Conservation (phyloP, 2,329 filamentous ascomycete species). For the Graphilbum fragrans region DNA sequence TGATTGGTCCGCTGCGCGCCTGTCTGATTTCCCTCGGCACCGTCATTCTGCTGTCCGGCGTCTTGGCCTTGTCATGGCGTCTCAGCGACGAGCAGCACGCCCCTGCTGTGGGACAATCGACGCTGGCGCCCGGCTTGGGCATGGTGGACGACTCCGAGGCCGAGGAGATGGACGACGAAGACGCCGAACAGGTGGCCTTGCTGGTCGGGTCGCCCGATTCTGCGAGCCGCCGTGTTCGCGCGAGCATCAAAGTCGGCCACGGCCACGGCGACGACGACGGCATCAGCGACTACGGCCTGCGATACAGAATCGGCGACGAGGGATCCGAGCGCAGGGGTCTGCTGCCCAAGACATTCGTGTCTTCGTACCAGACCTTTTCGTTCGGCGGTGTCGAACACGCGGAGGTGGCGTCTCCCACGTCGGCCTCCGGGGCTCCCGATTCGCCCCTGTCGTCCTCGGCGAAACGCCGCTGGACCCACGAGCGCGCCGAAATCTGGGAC, state of each 20-base stretch:
- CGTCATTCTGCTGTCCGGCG: slow-evolving; percentile 71
- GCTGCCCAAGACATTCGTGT: slow-evolving; percentile 11
- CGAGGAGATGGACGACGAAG: slow-evolving; percentile 47
- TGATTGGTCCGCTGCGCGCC: slow-evolving; percentile 64
- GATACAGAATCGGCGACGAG: slow-evolving; percentile 16
- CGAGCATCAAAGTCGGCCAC: slow-evolving; percentile 22
- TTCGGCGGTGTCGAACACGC: slow-evolving; percentile 6
- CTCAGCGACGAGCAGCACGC: slow-evolving; percentile 65
- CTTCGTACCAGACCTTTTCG: slow-evolving; percentile 36
- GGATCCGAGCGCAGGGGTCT: slow-evolving; percentile 13
- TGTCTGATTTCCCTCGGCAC: slow-evolving; percentile 79
- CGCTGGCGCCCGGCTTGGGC: slow-evolving; percentile 70
- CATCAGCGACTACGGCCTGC: slow-evolving; percentile 17
- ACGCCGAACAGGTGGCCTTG: slow-evolving; percentile 36
- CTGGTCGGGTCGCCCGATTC: no score
- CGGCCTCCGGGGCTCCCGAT: not conserved
- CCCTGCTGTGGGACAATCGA: slow-evolving; percentile 50
- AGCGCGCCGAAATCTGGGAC: slow-evolving; percentile 75
- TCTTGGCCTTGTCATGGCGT: slow-evolving; percentile 87
- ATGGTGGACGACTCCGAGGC: slow-evolving; percentile 59
- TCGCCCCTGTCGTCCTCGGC: slow-evolving; percentile 15
- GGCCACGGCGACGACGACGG: slow-evolving; percentile 3
- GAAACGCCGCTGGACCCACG: slow-evolving; percentile 39
- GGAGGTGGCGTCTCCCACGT: not conserved
- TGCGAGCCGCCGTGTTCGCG: slow-evolving; percentile 29